Conservation (phyloP, 495 filamentous ascomycete species). For the Lasiosphaeria miniovina region DNA sequence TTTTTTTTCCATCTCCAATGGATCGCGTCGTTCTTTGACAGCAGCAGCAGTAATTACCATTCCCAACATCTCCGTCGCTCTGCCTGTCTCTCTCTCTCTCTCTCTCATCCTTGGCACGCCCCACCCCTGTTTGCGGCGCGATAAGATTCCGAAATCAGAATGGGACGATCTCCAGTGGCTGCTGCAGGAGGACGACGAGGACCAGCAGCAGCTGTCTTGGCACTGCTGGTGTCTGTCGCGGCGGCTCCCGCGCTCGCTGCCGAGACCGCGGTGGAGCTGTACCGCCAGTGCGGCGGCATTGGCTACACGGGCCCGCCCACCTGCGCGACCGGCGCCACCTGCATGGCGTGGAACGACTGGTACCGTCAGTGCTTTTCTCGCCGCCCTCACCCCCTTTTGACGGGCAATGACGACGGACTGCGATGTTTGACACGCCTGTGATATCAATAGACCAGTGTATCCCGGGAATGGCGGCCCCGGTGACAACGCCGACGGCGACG, state of each 20-base stretch:
- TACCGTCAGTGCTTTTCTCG: conserved; percentile 14
- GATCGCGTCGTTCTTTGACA: too few relatives aligned
- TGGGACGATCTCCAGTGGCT: too few relatives aligned
- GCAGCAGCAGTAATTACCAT: too few relatives aligned
- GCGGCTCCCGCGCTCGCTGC: conserved; percentile 8
- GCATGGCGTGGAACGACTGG: conserved; percentile 20
- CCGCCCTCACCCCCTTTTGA: background rate
- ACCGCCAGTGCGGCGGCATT: conserved; percentile 23
- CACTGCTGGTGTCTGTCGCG: conserved; percentile 9
- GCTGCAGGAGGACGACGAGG: background rate
- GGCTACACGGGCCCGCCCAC: conserved; percentile 14
- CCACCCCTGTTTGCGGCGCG: background rate
- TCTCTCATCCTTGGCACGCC: too few relatives aligned
- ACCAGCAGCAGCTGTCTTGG: conserved; percentile 6
- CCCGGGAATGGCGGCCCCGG: conserved; percentile 10
- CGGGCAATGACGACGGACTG: background rate
- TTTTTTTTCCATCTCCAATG: too few relatives aligned
- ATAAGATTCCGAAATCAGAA: too few relatives aligned
- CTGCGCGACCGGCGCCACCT: conserved; percentile 17
- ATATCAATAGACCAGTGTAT: conserved; percentile 17
- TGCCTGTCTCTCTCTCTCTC: too few relatives aligned
- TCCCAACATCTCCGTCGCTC: too few relatives aligned
- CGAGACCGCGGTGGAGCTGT: conserved; percentile 6
- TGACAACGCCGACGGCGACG: background rate
- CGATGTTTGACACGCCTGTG: conserved; percentile 3